Evolutionary conservation across 257 asterid species (phyloP), one percentile per base, ranked within the genome.

Genomic region (Solanum neorickii): DNA sequence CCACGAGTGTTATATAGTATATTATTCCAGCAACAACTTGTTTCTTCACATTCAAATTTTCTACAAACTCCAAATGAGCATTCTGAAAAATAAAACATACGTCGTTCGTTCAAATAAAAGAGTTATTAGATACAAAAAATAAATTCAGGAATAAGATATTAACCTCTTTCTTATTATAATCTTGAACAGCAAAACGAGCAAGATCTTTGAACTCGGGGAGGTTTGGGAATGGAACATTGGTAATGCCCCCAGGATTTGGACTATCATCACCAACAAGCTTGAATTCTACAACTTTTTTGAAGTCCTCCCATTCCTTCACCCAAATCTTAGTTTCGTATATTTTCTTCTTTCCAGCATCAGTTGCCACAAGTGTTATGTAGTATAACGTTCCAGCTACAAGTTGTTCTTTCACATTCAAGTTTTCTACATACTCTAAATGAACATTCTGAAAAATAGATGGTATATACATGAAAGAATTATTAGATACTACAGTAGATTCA

Each of bases 231-330:
- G 60, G 60, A 16, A 52, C 60, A 52, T 5, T 16, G 60, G 18
- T 52, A 16, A 6, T 52, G 4, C 60, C 60, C 60, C 60, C 23
- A 52, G 23, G 23, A 1, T 6, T 52, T 16, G 60, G 1, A 41
- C 3, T 41, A 41, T 41, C 44, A 41, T 7, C 42, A 39, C 42
- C 42, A 39, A 39, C 42, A 39, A 39, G 39, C 39, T 37, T 37
- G 39, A 37, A 37, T 37, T 86, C 77, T 56, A 56, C 33, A 37
- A 76, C 47, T 52, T 86, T 75, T 49, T 86, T 86, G 66, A 76
- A 37, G 23, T 76, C 65, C 85, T 46, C 35, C 88, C 88, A 86
- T 75, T 75, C 37, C n/a, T 86, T 76, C 76, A 76, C 86, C 88
- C 88, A 75, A 10, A 56, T 41, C 62, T 44, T 74, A 56, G 76